Evolutionary conservation across 176 grass and related monocot genomes (phyloP), one percentile per base, ranked within the genome.

Genomic region (Echinochloa phyllopogon): DNA sequence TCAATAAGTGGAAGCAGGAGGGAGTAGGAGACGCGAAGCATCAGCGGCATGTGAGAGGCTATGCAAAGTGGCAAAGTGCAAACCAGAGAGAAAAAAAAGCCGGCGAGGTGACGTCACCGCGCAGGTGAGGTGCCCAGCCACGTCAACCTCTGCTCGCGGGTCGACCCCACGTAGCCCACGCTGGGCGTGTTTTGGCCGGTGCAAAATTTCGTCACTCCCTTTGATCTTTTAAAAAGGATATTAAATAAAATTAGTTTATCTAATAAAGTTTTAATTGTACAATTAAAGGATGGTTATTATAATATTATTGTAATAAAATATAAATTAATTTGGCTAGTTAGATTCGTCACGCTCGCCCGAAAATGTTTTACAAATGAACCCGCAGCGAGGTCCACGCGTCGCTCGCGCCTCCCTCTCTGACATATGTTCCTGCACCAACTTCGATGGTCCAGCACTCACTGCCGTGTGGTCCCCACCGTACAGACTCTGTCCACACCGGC

Each of bases 111-210:
- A 65, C 45, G 47, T 79, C 56, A 77, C 24, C 24, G 8, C 63
- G 20, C 11, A 23, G 65, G 76, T 50, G 42, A 75, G 84, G 40
- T 87, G 80, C 67, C 33, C 33, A 29, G 75, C 86, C 92, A 92
- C 84, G 83, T 85, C 83, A 80, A 80, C 59, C 68, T 53, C 23
- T 43, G 10, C 4, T 48, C 2, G 10, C 53, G n/a, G n/a, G n/a
- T n/a, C n/a, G 10, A 27, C 62, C 77, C 79, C 67, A 81, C 83
- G 58, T 74, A 43, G n/a, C 8, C 8, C 6, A 37, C n/a, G n/a
- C n/a, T n/a, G n/a, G n/a, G n/a, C n/a, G n/a, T n/a, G n/a, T n/a
- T n/a, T n/a, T n/a, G n/a, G n/a, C n/a, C n/a, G n/a, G n/a, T n/a
- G n/a, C n/a, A n/a, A n/a, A n/a, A n/a, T n/a, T n/a, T n/a, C n/a